phyloP scores from a whole-genome alignment of 2,329 filamentous ascomycete species.

The Hymenoscyphus scutula region DNA sequence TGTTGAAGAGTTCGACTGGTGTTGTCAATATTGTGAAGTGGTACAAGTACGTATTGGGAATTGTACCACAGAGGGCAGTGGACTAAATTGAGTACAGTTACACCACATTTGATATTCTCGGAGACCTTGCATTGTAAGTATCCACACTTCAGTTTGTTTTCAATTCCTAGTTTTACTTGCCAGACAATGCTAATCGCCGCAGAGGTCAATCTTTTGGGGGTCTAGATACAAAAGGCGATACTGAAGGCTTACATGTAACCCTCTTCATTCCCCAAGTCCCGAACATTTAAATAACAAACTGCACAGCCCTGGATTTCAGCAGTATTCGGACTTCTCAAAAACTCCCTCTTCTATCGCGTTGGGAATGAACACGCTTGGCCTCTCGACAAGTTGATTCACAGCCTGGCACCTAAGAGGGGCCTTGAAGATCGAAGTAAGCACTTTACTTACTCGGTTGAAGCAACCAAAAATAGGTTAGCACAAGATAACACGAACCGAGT shows the following conservation, averaged over 20 bases:
- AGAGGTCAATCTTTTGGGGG: conserved; percentile 34
- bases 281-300: neutral
- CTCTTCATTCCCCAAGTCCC: neutral
- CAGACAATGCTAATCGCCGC: neutral
- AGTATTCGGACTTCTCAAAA: conserved; percentile 1
- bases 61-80: neutral
- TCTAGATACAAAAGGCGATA: conserved; percentile 20
- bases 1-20: neutral
- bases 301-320: conserved; percentile 6
- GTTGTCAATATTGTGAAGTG: conserved; percentile 2
- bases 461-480: neutral
- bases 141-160: too few relatives aligned
- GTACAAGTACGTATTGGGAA: neutral
- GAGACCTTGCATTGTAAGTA: conserved; percentile 34
- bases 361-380: neutral
- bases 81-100: neutral
- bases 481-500: conserved; percentile 16
- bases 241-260: neutral
- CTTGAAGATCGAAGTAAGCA: neutral
- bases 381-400: neutral
- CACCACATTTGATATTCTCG: conserved; percentile 40
- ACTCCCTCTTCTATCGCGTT: neutral
- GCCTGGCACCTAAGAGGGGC: neutral
- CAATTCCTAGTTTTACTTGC: too few relatives aligned
- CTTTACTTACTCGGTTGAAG: neutral